Evolutionary conservation across 331 rosid genomes (phyloP), one percentile per base, ranked within the genome.

Genomic region (Malus hybrid): DNA sequence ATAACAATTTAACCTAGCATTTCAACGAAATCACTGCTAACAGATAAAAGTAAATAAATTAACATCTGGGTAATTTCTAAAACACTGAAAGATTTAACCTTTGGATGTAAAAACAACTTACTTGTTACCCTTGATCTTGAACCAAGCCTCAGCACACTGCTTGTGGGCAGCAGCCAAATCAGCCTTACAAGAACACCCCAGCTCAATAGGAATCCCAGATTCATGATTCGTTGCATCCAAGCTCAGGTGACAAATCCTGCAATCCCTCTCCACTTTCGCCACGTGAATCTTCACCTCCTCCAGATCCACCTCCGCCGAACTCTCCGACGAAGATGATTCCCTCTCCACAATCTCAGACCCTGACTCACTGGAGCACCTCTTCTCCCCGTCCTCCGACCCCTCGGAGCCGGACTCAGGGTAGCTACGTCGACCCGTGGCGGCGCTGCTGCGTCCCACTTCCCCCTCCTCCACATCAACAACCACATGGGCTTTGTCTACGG

Each of bases 161-260:
- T 85, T 85, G n/a, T 85, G 88, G 5, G 88, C 86, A 85, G 84
- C 88, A 73, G 88, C 88, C 74, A 85, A 82, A 73, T 85, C 88
- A 7, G 80, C 83, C 78, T 85, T 85, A 9, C 88, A 85, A 60
- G 86, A 85, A 78, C 88, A 85, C 27, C 88, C 88, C 77, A 85
- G 36, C 78, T 85, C 86, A 24, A 85, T 79, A 31, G 88, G 88
- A 72, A 82, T 82, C 73, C 84, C 88, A 57, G 86, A 85, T 70
- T 85, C 88, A 12, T 76, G 84, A 72, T 82, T 82, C 15, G 83
- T 48, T 63, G 86, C 72, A 73, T 85, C 86, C 82, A 81, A 4
- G 46, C 86, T 82, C 80, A 85, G 82, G 66, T 85, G 88, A 36
- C 88, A 85, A 82, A 85, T 85, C 84, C 88, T 80, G 27, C 86